Evolutionary conservation across 2,329 filamentous ascomycete genomes (phyloP).

Genomic region (Penicillium sp.): DNA sequence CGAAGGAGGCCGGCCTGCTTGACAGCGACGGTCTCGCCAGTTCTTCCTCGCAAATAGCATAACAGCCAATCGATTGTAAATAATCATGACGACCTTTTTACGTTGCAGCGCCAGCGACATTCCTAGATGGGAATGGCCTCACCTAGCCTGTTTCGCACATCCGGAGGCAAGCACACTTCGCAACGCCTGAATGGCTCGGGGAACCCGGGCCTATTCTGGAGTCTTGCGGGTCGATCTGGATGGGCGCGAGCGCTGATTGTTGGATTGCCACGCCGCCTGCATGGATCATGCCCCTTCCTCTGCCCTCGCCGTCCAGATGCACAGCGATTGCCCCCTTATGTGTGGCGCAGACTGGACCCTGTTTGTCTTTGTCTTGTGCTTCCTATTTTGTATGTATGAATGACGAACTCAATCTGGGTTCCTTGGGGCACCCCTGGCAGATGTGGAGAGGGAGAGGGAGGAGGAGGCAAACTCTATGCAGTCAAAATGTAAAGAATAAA

Average conservation of each 20-base stretch:
- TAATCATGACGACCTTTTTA: conserved; percentile 9
- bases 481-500: conserved; percentile 3
- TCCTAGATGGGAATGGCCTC: not conserved
- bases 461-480: not conserved
- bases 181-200: conserved; percentile 21
- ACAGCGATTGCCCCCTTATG: conserved; percentile 1
- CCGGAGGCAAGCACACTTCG: conserved; percentile 9
- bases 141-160: conserved; percentile 13
- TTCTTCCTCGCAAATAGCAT: conserved; percentile 19
- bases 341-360: conserved; percentile 15
- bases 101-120: conserved; percentile 1
- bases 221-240: conserved; percentile 15
- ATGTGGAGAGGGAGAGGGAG: not conserved
- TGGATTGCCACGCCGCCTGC: conserved; percentile 11
- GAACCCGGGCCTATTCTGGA: conserved; percentile 12
- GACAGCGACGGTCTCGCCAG: conserved; percentile 43
- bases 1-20: conserved; percentile 83
- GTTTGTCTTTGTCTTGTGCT: not conserved
- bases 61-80: conserved; percentile 12
- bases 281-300: conserved; percentile 15
- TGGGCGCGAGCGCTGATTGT: conserved; percentile 13
- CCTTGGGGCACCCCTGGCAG: conserved; percentile 12
- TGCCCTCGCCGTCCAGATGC: conserved; percentile 11
- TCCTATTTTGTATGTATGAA: conserved; percentile 2
- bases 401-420: conserved; percentile 11